Conservation (phyloP, 1,284 basidiomycete species). For the Leccinum pachyderme region DNA sequence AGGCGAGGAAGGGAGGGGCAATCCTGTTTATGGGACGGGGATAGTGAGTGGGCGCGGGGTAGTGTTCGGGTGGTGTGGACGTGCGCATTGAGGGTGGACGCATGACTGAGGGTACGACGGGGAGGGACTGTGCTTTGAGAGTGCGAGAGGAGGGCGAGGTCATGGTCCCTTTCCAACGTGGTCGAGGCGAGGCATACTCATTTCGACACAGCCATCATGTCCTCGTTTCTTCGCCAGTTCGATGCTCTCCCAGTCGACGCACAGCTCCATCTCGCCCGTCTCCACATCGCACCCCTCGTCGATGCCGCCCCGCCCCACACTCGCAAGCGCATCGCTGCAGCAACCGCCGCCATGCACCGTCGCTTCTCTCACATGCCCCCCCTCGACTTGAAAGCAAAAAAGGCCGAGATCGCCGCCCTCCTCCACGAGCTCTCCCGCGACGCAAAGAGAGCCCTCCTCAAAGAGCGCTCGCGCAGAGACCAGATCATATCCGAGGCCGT, state of each 20-base stretch:
- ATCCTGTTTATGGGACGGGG: conserved; percentile 58
- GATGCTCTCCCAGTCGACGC: conserved; percentile 44
- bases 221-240: conserved; percentile 38
- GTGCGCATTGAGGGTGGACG: conserved; percentile 26
- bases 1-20: conserved; percentile 53
- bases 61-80: conserved; percentile 39
- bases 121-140: conserved; percentile 59
- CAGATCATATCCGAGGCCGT: conserved; percentile 55
- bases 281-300: conserved; percentile 43
- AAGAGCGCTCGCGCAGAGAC: conserved; percentile 48
- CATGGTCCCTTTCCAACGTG: conserved; percentile 30
- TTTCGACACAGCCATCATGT: background rate
- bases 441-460: conserved; percentile 48
- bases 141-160: conserved; percentile 44
- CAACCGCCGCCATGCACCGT: conserved; percentile 36
- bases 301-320: conserved; percentile 36
- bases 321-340: conserved; percentile 34
- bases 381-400: conserved; percentile 52
- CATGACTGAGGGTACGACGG: conserved; percentile 53
- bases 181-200: background rate
- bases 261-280: conserved; percentile 41
- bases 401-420: conserved; percentile 48
- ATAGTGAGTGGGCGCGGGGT: conserved; percentile 38
- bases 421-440: conserved; percentile 52
- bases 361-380: conserved; percentile 43